Evolutionary conservation across 345 rosid species (phyloP).

Genomic region (Excoecaria agallocha): DNA sequence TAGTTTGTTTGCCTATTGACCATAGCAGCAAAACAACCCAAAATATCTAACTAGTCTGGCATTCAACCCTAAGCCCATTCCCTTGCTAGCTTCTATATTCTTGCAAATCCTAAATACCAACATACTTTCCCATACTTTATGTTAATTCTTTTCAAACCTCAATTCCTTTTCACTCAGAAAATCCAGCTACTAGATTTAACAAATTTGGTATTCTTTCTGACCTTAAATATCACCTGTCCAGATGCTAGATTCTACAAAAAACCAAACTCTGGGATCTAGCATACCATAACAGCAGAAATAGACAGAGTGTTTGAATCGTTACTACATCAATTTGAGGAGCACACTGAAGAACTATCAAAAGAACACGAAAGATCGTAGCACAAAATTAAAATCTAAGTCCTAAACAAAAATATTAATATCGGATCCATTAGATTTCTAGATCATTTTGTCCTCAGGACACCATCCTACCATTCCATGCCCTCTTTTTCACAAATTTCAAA

Average conservation of each 20-base stretch:
- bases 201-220: not conserved
- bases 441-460: not conserved
- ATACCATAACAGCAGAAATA: too few species aligned
- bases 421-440: not conserved
- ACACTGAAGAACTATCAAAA: too few species aligned
- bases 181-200: not conserved
- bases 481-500: not conserved
- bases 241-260: too few species aligned
- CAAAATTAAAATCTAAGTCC: not conserved
- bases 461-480: not conserved
- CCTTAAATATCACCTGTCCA: not conserved
- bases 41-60: not conserved
- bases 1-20: not conserved
- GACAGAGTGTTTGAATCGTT: too few species aligned
- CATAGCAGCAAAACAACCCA: not conserved
- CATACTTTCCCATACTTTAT: not conserved
- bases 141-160: constrained; percentile 2
- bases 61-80: not conserved
- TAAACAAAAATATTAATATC: not conserved
- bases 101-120: not conserved
- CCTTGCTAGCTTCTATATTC: not conserved
- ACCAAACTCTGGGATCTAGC: too few species aligned
- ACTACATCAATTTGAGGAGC: too few species aligned
- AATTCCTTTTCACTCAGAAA: not conserved
- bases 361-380: not conserved